Percentiles rank a stretch among this genome's conserved stretches.
phyloP scores from a whole-genome alignment of 208 protist genomes.

The Acanthamoeba culbertsoni region DNA sequence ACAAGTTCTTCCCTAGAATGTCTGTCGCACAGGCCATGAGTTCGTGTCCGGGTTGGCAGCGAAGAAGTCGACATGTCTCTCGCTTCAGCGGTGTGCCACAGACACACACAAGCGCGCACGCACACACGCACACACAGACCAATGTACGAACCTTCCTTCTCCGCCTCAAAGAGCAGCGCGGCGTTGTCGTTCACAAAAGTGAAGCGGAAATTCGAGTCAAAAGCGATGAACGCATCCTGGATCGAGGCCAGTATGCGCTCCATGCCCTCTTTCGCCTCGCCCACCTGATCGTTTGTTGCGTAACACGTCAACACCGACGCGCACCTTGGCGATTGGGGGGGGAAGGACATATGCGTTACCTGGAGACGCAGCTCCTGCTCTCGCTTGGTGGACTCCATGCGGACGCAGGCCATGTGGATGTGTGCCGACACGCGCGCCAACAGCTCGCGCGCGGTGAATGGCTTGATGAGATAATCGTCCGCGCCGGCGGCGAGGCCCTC shows the following conservation, averaged over 20 bases:
- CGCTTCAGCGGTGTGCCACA: too few relatives aligned
- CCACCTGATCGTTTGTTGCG: background rate
- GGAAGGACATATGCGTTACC: too few relatives aligned
- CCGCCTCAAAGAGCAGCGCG: background rate
- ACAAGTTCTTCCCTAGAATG: background rate
- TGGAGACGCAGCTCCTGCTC: background rate
- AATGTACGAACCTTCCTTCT: slow-evolving; percentile 19
- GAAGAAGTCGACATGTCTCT: background rate
- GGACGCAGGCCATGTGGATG: background rate
- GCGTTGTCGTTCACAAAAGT: slow-evolving; percentile 41
- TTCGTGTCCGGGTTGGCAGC: background rate
- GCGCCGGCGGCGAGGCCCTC: slow-evolving; percentile 57
- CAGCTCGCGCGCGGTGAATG: slow-evolving; percentile 62
- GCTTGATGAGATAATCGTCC: slow-evolving; percentile 73
- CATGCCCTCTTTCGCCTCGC: background rate
- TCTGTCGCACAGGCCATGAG: too few relatives aligned
- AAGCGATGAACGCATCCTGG: background rate
- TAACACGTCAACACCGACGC: background rate
- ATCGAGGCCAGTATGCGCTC: background rate
- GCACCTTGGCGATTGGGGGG: too few relatives aligned
- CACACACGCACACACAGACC: too few relatives aligned
- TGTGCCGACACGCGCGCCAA: background rate
- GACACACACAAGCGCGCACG: too few relatives aligned
- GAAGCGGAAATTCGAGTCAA: background rate
- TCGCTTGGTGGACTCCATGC: background rate